Conservation (phyloP, 202 grass and related monocot genomes). For the Bolboschoenoplectus hybrid region DNA sequence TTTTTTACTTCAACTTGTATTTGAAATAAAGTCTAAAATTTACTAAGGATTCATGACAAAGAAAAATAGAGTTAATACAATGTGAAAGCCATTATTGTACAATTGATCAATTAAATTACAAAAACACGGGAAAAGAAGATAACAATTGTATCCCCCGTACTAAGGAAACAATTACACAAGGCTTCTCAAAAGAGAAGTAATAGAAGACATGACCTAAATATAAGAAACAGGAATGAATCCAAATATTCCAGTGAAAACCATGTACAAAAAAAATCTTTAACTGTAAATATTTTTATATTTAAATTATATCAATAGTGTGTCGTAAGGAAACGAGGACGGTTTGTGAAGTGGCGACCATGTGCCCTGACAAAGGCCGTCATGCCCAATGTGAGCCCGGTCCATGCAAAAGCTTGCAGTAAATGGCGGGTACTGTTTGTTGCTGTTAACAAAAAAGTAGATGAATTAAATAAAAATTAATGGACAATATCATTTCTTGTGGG, state of each 20-base stretch:
- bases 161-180: conserved; percentile 10
- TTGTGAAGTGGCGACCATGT: conserved; percentile 86
- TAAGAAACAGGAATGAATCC: not conserved
- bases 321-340: conserved; percentile 60
- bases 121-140: not conserved
- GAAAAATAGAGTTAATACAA: conserved; percentile 1
- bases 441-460: conserved; percentile 42
- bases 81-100: conserved; percentile 5
- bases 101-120: conserved; percentile 18
- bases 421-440: conserved; percentile 62
- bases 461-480: not conserved
- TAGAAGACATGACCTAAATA: conserved; percentile 26
- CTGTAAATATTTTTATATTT: not conserved
- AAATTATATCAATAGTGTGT: conserved; percentile 52
- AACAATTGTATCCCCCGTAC: conserved; percentile 1
- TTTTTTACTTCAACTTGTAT: not conserved
- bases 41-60: not conserved
- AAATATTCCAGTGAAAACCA: not conserved
- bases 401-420: conserved; percentile 68
- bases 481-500: not conserved
- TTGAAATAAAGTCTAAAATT: not conserved
- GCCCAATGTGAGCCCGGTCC: conserved; percentile 76
- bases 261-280: conserved; percentile 30
- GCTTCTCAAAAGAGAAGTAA: not conserved
- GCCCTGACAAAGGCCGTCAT: conserved; percentile 69